Conservation (phyloP, 2,329 filamentous ascomycete genomes). For the Claviceps purpurea region DNA sequence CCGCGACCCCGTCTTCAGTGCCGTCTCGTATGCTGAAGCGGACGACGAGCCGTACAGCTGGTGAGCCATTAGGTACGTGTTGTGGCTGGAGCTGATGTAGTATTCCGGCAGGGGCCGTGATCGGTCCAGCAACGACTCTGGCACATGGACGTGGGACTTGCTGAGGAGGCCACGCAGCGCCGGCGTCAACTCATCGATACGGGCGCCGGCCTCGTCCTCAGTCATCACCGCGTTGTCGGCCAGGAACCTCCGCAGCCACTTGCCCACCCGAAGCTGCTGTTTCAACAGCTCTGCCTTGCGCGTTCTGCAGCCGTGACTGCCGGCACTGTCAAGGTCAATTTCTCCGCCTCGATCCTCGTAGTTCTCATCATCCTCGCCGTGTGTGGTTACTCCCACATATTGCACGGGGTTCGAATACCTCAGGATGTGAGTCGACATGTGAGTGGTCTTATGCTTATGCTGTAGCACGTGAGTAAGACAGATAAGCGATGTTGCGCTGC, state of each 20-base stretch:
- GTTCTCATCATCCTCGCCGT: slow-evolving; percentile 15
- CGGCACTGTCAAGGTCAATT: slow-evolving; percentile 29
- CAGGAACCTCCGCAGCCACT: slow-evolving; percentile 42
- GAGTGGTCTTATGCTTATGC: too few relatives aligned
- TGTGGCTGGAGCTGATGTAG: slow-evolving; percentile 61
- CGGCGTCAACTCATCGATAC: slow-evolving; percentile 24
- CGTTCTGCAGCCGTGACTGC: slow-evolving; percentile 45
- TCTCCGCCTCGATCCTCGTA: slow-evolving; percentile 22
- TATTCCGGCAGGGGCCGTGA: slow-evolving; percentile 53
- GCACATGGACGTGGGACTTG: slow-evolving; percentile 44
- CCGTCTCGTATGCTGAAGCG: slow-evolving; percentile 49
- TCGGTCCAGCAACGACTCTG: slow-evolving; percentile 38
- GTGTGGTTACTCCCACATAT: not conserved
- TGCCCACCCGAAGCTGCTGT: slow-evolving; percentile 44
- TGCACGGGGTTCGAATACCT: too few relatives aligned
- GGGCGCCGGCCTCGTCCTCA: slow-evolving; percentile 31
- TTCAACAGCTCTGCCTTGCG: slow-evolving; percentile 35
- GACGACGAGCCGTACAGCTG: slow-evolving; percentile 53
- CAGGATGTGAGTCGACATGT: slow-evolving; percentile 10
- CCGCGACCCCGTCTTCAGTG: slow-evolving; percentile 47
- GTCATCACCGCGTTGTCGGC: slow-evolving; percentile 37
- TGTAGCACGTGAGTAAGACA: too few relatives aligned
- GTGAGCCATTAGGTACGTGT: slow-evolving; percentile 58
- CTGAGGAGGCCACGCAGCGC: slow-evolving; percentile 39
- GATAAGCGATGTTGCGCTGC: too few relatives aligned